These are phyloP conservation scores for Leccinum longicurvipes DNA, from an alignment of 768 basidiomycete species.

Conservation along the genomic window DNA sequence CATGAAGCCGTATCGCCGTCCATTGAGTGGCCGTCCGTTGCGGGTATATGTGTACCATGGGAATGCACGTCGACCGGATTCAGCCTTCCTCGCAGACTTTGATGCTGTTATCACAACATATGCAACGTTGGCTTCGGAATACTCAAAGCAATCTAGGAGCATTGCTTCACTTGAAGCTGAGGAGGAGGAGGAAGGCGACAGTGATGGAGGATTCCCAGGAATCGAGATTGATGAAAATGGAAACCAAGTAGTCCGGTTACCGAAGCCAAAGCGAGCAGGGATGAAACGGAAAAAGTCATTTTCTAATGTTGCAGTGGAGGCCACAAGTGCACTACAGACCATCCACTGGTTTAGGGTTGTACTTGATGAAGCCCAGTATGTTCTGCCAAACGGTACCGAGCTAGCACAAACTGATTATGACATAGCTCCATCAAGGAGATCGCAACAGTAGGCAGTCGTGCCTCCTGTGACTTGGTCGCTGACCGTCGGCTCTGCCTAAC, in stretches of 20 bases:
- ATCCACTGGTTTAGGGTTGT: slow-evolving; percentile 97
- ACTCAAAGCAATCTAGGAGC: slow-evolving; percentile 80
- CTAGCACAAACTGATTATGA: not conserved
- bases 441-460: slow-evolving; percentile 88
- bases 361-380: slow-evolving; percentile 93
- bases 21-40: slow-evolving; percentile 51
- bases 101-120: slow-evolving; percentile 98
- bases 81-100: slow-evolving; percentile 86
- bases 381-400: slow-evolving; percentile 17
- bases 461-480: slow-evolving; percentile 91
- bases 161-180: slow-evolving; percentile 56
- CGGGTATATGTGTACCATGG: slow-evolving; percentile 97
- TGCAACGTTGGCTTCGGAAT: slow-evolving; percentile 93
- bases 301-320: slow-evolving; percentile 41
- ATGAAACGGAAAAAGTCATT: slow-evolving; percentile 61
- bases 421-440: slow-evolving; percentile 94
- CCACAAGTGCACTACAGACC: slow-evolving; percentile 82
- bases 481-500: slow-evolving; percentile 92
- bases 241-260: slow-evolving; percentile 53
- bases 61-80: slow-evolving; percentile 79
- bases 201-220: slow-evolving; percentile 60
- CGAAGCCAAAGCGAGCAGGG: slow-evolving; percentile 66
- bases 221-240: slow-evolving; percentile 68
- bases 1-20: slow-evolving; percentile 31
- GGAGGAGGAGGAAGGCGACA: slow-evolving; percentile 63